These are phyloP conservation scores for Delitschia confertaspora DNA, from an alignment of 495 filamentous ascomycete species.

Conservation along the genomic window DNA sequence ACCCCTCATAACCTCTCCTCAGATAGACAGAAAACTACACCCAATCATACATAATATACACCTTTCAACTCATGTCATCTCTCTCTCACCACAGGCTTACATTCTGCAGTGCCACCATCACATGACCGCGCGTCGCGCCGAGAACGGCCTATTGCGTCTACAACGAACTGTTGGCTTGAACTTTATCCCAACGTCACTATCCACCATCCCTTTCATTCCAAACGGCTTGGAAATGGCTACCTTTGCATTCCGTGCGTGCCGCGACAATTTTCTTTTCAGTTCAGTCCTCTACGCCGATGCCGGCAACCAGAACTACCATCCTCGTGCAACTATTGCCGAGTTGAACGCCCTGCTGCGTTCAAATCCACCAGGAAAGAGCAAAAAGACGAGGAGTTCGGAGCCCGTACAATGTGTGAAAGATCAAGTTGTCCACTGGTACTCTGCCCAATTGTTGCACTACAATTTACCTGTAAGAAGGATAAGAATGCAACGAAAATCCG, in stretches of 20 bases:
- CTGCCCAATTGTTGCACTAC: conserved; percentile 52
- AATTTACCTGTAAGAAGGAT: conserved; percentile 43
- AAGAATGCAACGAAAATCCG: conserved; percentile 50
- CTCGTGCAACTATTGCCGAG: conserved; percentile 42
- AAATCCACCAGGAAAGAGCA: background rate
- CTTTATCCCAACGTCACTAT: too few species aligned
- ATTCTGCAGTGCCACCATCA: too few species aligned
- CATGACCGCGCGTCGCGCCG: too few species aligned
- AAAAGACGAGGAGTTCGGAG: conserved; percentile 20
- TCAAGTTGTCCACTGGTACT: conserved; percentile 47
- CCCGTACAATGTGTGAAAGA: conserved; percentile 30
- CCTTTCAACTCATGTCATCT: too few species aligned
- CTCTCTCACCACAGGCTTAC: too few species aligned
- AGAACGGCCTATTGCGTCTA: too few species aligned
- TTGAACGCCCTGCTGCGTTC: conserved; percentile 40
- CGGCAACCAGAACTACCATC: conserved; percentile 42
- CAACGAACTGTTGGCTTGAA: too few species aligned
- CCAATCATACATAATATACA: too few species aligned
- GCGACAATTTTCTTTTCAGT: conserved; percentile 31
- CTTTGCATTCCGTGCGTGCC: conserved; percentile 7
- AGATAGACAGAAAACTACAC: too few species aligned
- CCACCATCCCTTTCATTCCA: background rate
- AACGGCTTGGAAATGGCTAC: conserved; percentile 6
- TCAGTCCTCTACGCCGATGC: conserved; percentile 41
- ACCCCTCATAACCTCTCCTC: too few species aligned